These are phyloP conservation scores for Pisolithus marmoratus DNA, from an alignment of 768 basidiomycete species.

Conservation along the genomic window DNA sequence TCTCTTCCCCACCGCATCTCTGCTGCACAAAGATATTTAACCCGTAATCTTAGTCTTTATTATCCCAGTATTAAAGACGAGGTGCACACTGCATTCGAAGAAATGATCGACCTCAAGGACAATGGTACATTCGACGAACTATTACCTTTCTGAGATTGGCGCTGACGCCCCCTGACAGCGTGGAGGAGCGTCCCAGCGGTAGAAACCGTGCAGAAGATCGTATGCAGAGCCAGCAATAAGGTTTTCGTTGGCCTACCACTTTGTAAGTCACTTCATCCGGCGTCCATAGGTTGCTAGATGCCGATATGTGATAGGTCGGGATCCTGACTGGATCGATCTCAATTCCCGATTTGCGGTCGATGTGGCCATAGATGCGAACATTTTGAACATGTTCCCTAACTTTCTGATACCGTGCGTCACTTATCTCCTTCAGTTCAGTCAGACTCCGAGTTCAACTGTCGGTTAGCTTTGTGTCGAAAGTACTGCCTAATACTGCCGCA, in stretches of 20 bases:
- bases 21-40: conserved; percentile 25
- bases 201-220: conserved; percentile 26
- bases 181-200: no score
- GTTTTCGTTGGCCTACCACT: conserved; percentile 44
- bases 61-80: conserved; percentile 36
- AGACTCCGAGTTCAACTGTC: background rate
- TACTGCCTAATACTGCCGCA: background rate
- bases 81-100: conserved; percentile 9
- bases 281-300: no score
- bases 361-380: conserved; percentile 11
- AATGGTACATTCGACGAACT: conserved; percentile 9
- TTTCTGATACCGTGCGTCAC: conserved; percentile 27
- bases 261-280: conserved; percentile 6
- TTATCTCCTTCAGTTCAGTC: background rate
- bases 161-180: conserved; percentile 19
- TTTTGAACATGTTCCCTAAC: conserved; percentile 26
- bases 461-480: background rate
- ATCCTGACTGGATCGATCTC: conserved; percentile 25
- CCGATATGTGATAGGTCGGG: conserved; percentile 30
- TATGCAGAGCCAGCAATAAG: conserved; percentile 40
- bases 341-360: conserved; percentile 27
- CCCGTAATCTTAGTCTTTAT: conserved; percentile 32
- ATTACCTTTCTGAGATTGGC: background rate
- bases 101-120: conserved; percentile 23
- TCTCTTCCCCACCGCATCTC: conserved; percentile 25